Evolutionary conservation across 2,329 filamentous ascomycete species (phyloP).

Genomic region (Penicillium verrucosum): DNA sequence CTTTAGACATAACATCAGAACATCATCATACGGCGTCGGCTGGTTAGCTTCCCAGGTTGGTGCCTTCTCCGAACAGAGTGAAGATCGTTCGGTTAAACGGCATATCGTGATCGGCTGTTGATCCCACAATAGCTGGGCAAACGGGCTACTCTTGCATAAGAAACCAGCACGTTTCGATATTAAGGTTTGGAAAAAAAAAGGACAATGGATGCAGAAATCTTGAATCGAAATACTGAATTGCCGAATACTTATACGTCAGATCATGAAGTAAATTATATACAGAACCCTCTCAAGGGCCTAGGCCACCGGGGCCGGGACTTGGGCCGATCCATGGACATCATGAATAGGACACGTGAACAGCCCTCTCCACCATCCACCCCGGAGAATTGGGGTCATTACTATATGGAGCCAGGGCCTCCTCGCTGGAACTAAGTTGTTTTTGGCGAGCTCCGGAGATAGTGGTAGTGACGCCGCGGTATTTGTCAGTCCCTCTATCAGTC

Average conservation of each 20-base stretch:
- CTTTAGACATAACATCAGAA: too few relatives aligned
- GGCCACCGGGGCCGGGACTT: too few relatives aligned
- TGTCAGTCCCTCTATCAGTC: conserved; percentile 18
- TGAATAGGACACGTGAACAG: conserved; percentile 20
- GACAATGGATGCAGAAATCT: neutral
- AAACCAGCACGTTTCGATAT: neutral
- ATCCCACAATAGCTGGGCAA: neutral
- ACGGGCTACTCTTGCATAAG: neutral
- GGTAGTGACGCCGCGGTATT: conserved; percentile 24
- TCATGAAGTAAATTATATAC: neutral
- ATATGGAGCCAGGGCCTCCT: conserved; percentile 20
- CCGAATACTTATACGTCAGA: neutral
- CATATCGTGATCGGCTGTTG: neutral
- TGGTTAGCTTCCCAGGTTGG: too few relatives aligned
- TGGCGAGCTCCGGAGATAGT: conserved; percentile 19
- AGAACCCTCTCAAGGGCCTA: too few relatives aligned
- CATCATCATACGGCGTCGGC: too few relatives aligned
- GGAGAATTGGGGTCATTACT: neutral
- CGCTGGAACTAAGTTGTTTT: conserved; percentile 19
- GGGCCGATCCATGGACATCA: neutral
- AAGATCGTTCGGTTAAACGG: neutral
- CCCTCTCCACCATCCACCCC: conserved; percentile 22
- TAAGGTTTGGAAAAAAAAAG: neutral
- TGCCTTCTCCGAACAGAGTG: too few relatives aligned
- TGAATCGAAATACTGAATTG: neutral